phyloP scores from a whole-genome alignment of 2,329 filamentous ascomycete species.

The Incumbomyces lentus region DNA sequence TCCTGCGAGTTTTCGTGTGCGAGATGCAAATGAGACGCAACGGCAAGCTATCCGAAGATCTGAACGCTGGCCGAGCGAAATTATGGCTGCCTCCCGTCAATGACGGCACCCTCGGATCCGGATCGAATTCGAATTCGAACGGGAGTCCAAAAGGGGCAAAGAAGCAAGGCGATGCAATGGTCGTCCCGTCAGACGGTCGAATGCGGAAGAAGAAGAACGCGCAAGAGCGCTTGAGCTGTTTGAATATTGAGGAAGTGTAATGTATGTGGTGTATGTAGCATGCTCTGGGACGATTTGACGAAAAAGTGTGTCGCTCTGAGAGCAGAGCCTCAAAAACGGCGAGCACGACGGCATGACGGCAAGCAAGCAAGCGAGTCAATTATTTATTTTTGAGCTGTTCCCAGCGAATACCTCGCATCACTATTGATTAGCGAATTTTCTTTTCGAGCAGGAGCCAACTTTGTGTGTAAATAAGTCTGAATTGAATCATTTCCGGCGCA shows the following conservation, averaged over 20 bases:
- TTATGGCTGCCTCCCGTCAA: slow-evolving; percentile 52
- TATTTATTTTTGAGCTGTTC: too few relatives aligned
- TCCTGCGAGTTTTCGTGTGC: slow-evolving; percentile 53
- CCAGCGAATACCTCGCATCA: too few relatives aligned
- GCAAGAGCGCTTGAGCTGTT: neutral
- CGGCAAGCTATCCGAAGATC: slow-evolving; percentile 50
- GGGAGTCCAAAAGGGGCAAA: neutral
- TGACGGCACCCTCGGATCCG: slow-evolving; percentile 4
- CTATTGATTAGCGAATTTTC: too few relatives aligned
- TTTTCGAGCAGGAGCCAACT: too few relatives aligned
- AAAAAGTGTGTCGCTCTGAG: too few relatives aligned
- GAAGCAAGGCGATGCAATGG: neutral
- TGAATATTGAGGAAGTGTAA: slow-evolving; percentile 3
- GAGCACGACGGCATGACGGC: too few relatives aligned
- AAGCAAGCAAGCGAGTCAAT: too few relatives aligned
- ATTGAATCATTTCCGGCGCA: too few relatives aligned
- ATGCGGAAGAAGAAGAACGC: neutral
- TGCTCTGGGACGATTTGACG: too few relatives aligned
- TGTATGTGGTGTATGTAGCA: too few relatives aligned
- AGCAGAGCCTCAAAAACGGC: too few relatives aligned
- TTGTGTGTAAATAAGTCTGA: too few relatives aligned
- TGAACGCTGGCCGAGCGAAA: slow-evolving; percentile 42
- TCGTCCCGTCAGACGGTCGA: neutral
- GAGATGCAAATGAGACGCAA: slow-evolving; percentile 59
- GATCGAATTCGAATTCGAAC: neutral